Evolutionary conservation across 441 rosid species (phyloP).

Genomic region (Populus hybrid): DNA sequence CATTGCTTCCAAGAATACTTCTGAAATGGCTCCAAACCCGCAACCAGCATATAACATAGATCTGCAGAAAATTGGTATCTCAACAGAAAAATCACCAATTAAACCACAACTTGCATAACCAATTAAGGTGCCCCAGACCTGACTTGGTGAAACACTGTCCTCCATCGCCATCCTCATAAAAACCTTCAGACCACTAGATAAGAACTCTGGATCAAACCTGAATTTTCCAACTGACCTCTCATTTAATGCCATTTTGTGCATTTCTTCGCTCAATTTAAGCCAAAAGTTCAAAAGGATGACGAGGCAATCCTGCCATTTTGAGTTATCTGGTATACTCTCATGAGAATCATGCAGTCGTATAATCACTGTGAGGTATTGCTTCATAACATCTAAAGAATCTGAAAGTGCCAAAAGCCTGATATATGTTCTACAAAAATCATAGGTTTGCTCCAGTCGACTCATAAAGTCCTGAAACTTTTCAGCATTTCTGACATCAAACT

Average conservation of each 20-base stretch:
- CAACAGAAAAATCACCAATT: constrained; percentile 46
- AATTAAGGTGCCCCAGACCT: constrained; percentile 71
- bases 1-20: constrained; percentile 58
- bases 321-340: constrained; percentile 66
- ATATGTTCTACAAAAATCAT: constrained; percentile 50
- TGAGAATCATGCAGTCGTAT: constrained; percentile 43
- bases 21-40: constrained; percentile 74
- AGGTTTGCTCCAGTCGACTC: constrained; percentile 66
- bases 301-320: constrained; percentile 91
- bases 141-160: constrained; percentile 90
- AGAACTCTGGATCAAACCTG: constrained; percentile 54
- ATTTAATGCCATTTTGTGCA: constrained; percentile 53
- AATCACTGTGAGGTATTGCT: constrained; percentile 50
- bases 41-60: constrained; percentile 88
- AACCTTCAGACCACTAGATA: constrained; percentile 59
- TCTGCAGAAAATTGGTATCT: constrained; percentile 61
- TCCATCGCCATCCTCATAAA: constrained; percentile 79
- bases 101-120: constrained; percentile 54
- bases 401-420: constrained; percentile 64
- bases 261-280: constrained; percentile 76
- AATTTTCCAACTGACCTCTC: constrained; percentile 32
- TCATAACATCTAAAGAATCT: constrained; percentile 66
- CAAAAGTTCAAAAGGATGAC: constrained; percentile 78
- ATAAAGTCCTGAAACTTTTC: constrained; percentile 68
- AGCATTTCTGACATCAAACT: constrained; percentile 45